These are phyloP conservation scores for Oryza glumipatula DNA, from an alignment of 176 grass and related monocot genomes.

Conservation along the genomic window DNA sequence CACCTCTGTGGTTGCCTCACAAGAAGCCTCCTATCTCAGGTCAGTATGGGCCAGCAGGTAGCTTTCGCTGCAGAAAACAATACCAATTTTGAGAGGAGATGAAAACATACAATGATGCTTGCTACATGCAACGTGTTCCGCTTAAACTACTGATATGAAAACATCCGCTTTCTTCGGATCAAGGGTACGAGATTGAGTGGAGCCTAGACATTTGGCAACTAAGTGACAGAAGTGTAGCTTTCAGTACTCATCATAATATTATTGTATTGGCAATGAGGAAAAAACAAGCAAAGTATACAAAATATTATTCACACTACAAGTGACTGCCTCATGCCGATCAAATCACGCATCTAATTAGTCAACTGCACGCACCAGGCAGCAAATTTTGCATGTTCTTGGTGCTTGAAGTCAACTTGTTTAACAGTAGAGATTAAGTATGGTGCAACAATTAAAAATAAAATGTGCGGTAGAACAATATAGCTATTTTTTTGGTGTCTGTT, in stretches of 20 bases:
- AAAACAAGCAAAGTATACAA: background rate
- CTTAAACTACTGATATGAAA: slow-evolving; percentile 6
- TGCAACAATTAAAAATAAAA: background rate
- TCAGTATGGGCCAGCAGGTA: slow-evolving; percentile 31
- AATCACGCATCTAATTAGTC: slow-evolving; percentile 14
- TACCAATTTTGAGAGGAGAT: background rate
- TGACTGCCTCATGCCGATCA: slow-evolving; percentile 13
- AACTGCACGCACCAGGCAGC: slow-evolving; percentile 13
- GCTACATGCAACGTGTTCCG: background rate
- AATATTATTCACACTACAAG: background rate
- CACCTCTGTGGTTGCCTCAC: slow-evolving; percentile 27
- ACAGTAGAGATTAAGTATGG: background rate
- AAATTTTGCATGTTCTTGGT: slow-evolving; percentile 22
- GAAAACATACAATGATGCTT: background rate
- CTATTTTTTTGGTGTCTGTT: background rate
- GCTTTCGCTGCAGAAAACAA: slow-evolving; percentile 47
- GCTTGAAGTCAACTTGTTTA: slow-evolving; percentile 34
- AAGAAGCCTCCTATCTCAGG: slow-evolving; percentile 16
- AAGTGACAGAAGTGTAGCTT: slow-evolving; percentile 39
- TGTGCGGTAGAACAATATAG: background rate
- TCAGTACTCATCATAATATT: background rate
- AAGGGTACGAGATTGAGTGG: slow-evolving; percentile 26
- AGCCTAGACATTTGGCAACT: slow-evolving; percentile 23
- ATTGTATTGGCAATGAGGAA: background rate
- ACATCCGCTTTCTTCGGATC: slow-evolving; percentile 20